Conservation (phyloP, 2,329 filamentous ascomycete genomes). For the Arthrocladium fulminans region DNA sequence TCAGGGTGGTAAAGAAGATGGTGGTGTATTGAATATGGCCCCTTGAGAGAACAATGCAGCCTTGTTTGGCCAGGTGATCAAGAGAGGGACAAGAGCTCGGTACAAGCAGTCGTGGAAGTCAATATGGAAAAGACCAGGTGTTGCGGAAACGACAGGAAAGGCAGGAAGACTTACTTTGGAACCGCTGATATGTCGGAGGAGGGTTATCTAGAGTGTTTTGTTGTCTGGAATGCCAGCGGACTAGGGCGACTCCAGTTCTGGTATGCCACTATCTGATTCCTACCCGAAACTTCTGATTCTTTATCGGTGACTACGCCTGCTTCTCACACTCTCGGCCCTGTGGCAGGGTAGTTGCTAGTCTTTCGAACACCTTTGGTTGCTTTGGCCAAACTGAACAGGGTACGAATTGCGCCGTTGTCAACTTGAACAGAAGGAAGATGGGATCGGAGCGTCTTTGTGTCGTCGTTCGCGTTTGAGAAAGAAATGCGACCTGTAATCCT, state of each 20-base stretch:
- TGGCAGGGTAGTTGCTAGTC: not conserved
- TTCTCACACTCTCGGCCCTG: not conserved
- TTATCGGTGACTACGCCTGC: not conserved
- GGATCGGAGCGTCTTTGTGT: not conserved
- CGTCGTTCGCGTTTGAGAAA: not conserved
- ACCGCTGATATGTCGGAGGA: not conserved
- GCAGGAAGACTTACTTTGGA: not conserved
- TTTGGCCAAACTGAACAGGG: not conserved
- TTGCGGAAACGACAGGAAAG: not conserved
- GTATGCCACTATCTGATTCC: conserved; percentile 5
- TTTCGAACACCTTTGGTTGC: not conserved
- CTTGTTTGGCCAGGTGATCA: conserved; percentile 1
- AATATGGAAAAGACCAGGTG: conserved; percentile 1
- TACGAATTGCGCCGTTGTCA: not conserved
- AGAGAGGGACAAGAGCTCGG: not conserved
- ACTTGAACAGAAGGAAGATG: not conserved
- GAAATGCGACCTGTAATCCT: not conserved
- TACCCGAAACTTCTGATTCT: conserved; percentile 6
- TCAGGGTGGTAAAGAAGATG: not conserved
- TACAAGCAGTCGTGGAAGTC: not conserved
- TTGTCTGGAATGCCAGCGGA: conserved; percentile 1
- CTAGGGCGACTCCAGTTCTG: conserved; percentile 5
- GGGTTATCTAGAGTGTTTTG: not conserved
- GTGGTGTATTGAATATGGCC: not conserved
- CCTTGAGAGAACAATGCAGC: conserved; percentile 5